Evolutionary conservation across 495 filamentous ascomycete genomes (phyloP).

Genomic region (Aspergillus bridgeri): DNA sequence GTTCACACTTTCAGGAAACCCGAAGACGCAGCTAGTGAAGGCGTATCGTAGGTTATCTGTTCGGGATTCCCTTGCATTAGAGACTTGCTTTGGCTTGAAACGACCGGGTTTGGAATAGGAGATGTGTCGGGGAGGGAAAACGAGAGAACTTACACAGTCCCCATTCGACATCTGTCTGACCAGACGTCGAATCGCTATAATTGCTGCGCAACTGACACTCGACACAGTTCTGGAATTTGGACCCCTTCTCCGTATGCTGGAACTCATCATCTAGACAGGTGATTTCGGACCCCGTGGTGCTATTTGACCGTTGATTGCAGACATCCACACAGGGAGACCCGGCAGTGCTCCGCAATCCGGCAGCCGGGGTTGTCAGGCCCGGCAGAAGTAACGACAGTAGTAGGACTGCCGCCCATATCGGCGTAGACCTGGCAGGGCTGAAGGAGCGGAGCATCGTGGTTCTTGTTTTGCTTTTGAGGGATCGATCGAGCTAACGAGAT

Average conservation of each 20-base stretch:
- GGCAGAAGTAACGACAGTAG: constrained; percentile 11
- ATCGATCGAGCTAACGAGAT: background rate
- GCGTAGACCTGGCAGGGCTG: constrained; percentile 11
- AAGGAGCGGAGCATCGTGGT: constrained; percentile 13
- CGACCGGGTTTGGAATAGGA: background rate
- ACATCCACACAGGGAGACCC: constrained; percentile 52
- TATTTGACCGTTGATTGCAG: constrained; percentile 44
- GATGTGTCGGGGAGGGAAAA: background rate
- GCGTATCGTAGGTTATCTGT: constrained; percentile 51
- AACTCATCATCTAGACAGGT: constrained; percentile 52
- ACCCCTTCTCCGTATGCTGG: constrained; percentile 38
- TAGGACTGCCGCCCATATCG: constrained; percentile 15
- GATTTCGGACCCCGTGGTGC: constrained; percentile 50
- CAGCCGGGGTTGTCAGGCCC: constrained; percentile 19
- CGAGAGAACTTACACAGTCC: constrained; percentile 50
- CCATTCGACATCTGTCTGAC: constrained; percentile 57
- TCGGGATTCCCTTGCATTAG: background rate
- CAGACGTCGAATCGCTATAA: constrained; percentile 40
- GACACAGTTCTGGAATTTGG: constrained; percentile 54
- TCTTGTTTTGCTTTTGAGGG: background rate
- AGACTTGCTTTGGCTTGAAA: background rate
- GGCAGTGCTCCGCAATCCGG: constrained; percentile 34
- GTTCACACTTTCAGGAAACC: constrained; percentile 31
- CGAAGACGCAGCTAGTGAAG: constrained; percentile 44
- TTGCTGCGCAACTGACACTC: constrained; percentile 57